Conservation (phyloP, 208 protist genomes). For the Polymyxa betae region DNA sequence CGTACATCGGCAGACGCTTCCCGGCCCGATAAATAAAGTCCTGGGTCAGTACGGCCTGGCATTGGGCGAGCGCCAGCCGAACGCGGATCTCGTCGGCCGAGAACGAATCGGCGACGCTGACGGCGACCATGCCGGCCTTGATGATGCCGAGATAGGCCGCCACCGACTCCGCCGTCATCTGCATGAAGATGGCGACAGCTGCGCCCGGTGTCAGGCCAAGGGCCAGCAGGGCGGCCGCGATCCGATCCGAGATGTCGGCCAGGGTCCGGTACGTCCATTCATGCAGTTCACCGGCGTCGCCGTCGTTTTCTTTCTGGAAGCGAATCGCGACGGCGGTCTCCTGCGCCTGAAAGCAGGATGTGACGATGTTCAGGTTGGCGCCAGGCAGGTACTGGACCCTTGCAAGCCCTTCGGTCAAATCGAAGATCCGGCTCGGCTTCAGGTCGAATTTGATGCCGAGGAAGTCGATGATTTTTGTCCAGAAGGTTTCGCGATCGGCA, state of each 20-base stretch:
- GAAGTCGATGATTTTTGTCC: background rate
- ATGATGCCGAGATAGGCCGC: conserved; percentile 53
- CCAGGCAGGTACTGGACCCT: background rate
- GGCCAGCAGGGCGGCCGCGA: background rate
- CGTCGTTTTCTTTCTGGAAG: background rate
- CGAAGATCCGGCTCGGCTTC: background rate
- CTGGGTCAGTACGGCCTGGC: conserved; percentile 44
- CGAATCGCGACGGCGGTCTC: background rate
- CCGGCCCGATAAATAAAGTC: conserved; percentile 31
- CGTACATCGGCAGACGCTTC: conserved; percentile 44
- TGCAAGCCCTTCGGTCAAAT: background rate
- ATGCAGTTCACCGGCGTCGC: background rate
- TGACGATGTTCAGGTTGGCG: background rate
- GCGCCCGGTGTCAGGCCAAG: background rate
- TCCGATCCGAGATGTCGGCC: background rate
- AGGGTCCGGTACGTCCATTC: background rate
- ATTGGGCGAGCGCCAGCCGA: conserved; percentile 21
- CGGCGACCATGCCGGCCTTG: conserved; percentile 49
- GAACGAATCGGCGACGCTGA: conserved; percentile 39
- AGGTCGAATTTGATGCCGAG: background rate
- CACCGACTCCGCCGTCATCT: conserved; percentile 47
- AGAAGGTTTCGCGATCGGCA: conserved; percentile 13
- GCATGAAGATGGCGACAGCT: conserved; percentile 52
- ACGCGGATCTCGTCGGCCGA: conserved; percentile 34
- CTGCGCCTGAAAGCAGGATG: background rate